Base-by-base conservation (phyloP, 2,329 filamentous ascomycete species). In the Penicillium sp. region DNA sequence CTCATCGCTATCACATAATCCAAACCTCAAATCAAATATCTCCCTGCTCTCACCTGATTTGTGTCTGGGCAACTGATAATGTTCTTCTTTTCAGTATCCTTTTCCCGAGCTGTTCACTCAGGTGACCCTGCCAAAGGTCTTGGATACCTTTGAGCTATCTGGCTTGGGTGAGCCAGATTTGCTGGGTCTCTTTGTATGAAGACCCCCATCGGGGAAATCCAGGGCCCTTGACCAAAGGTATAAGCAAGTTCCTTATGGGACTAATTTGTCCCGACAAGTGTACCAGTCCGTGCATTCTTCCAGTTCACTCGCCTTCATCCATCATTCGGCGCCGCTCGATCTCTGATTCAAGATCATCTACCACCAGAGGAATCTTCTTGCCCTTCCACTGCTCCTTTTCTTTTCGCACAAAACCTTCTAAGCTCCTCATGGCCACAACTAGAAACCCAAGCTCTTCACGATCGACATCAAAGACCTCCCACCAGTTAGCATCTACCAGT, bases 401-500 rank as follows among this genome's bases (percentile, higher is more conserved):
- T 43, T 80, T 80, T 58, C 75, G 76, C 53, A 87, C 85, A 76
- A 89, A 91, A 0, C 85, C 87, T 60, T 89, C 87, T 54, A 96
- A 78, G 67, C 93, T 97, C 60, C 86, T 81, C 83, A 97, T 85
- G 0, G 84, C 92, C 11, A 97, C 90, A 3, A 96, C 92, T 56
- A 98, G 76, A 66, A 98, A 98, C 0, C 95, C 95, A 35, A 99
- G 81, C 72, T 96, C 92, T 78, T 99, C 95, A 50, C 95, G 83
- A 68, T 97, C 93, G 8, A 95, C 90, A 74, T 99, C 95, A 73
- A 98, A 98, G 0, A 98, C 91, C 74, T 97, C 93, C 95, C 95
- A 99, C 95, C 95, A 99, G 61, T 91, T 88, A 48, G 84, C 85
- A 61, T 90, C 89, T 0, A 93, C 91, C 76, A 97, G 82, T 72